Evolutionary conservation across 2,329 filamentous ascomycete genomes (phyloP).

Genomic region (Arthrobotrys pseudoclavata): DNA sequence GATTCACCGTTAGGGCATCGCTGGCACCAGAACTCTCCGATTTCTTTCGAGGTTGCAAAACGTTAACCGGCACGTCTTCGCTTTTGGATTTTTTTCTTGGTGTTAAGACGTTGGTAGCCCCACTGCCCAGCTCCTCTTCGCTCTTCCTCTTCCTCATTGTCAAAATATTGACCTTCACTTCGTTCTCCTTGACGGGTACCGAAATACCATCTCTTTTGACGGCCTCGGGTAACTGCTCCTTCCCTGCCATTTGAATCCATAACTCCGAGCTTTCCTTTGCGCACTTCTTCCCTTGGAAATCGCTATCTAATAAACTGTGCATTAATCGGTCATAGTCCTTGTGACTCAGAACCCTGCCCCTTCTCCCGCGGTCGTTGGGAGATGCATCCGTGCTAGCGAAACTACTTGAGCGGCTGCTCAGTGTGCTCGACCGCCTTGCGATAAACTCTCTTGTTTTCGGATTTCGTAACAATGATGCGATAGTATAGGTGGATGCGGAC

Average conservation of each 20-base stretch:
- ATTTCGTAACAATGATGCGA: conserved; percentile 49
- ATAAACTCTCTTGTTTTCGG: conserved; percentile 31
- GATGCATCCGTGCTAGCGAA: conserved; percentile 64
- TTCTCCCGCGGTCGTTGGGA: conserved; percentile 43
- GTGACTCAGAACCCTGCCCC: conserved; percentile 65
- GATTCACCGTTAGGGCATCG: not conserved
- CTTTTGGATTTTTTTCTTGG: conserved; percentile 45
- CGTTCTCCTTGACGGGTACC: not conserved
- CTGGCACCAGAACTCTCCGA: not conserved
- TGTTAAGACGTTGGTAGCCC: not conserved
- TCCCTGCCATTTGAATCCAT: conserved; percentile 67
- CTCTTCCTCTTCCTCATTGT: conserved; percentile 33
- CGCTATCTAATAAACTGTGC: conserved; percentile 67
- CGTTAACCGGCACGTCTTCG: conserved; percentile 10
- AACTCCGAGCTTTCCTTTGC: conserved; percentile 66
- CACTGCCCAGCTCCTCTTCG: conserved; percentile 6
- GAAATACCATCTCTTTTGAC: not conserved
- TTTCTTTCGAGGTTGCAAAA: conserved; percentile 37
- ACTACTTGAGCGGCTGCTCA: conserved; percentile 42
- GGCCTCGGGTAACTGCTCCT: conserved; percentile 23
- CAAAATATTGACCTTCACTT: conserved; percentile 28
- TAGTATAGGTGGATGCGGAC: conserved; percentile 51
- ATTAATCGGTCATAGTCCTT: conserved; percentile 67
- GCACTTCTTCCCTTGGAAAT: conserved; percentile 67
- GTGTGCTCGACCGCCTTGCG: conserved; percentile 17